A percentile compares a stretch with the other conserved stretches of the same genome.
Conservation (phyloP, 2,329 filamentous ascomycete genomes). For the Scytalidium lignicola region DNA sequence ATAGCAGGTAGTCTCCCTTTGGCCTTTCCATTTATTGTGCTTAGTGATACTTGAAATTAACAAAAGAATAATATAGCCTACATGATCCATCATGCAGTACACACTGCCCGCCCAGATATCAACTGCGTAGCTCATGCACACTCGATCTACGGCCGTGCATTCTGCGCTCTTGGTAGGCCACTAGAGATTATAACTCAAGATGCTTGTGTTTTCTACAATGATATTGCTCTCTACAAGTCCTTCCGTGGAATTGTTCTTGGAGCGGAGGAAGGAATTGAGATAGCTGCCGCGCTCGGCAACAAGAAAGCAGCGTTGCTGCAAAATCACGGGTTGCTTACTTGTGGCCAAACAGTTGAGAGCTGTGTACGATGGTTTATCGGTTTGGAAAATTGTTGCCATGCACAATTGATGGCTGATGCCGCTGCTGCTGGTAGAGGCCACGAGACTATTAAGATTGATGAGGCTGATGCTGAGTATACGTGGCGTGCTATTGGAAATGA, state of each 20-base stretch:
- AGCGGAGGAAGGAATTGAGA: conserved; percentile 43
- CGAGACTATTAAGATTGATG: conserved; percentile 57
- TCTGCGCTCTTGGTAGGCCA: conserved; percentile 54
- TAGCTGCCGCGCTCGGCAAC: conserved; percentile 40
- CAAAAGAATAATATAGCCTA: conserved; percentile 40
- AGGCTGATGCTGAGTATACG: conserved; percentile 63
- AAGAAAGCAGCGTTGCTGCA: conserved; percentile 49
- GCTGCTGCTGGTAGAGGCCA: conserved; percentile 55
- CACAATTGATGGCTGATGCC: conserved; percentile 48
- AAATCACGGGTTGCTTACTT: conserved; percentile 51
- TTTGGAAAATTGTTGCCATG: conserved; percentile 42
- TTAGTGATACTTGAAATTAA: background rate
- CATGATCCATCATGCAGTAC: conserved; percentile 55
- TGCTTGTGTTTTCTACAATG: conserved; percentile 45
- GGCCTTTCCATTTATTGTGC: background rate
- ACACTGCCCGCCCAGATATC: conserved; percentile 53
- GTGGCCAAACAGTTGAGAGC: conserved; percentile 43
- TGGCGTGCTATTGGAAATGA: conserved; percentile 20
- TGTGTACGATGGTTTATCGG: conserved; percentile 50
- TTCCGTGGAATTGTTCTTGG: conserved; percentile 50
- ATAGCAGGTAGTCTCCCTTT: conserved; percentile 19
- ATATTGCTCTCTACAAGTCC: conserved; percentile 32
- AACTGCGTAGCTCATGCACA: conserved; percentile 55
- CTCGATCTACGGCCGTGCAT: conserved; percentile 54
- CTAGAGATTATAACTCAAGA: conserved; percentile 57